A percentile compares a stretch with the other conserved stretches of the same genome.
Conservation (phyloP, 192 early-diverging fungal species). For the Phycomyces blakesleeanus region DNA sequence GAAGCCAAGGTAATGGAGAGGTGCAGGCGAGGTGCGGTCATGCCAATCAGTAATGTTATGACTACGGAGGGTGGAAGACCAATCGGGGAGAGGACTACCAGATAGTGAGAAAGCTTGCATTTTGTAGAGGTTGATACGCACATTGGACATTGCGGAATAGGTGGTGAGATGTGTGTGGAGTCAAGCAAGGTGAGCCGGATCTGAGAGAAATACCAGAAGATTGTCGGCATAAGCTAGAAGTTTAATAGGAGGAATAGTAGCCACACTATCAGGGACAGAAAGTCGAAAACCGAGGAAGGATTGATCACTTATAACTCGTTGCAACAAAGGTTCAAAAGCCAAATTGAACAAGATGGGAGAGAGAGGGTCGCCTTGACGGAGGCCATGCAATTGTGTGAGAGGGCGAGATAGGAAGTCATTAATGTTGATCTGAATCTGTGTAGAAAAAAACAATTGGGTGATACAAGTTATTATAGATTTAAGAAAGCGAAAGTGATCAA, state of each 20-base stretch:
- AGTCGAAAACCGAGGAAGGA: not conserved
- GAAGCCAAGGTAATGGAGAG: conserved; percentile 1
- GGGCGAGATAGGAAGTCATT: conserved; percentile 15
- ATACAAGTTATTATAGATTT: not conserved
- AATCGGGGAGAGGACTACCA: not conserved
- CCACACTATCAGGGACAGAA: not conserved
- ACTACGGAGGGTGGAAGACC: not conserved
- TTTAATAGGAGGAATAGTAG: not conserved
- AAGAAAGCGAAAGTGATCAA: conserved; percentile 5
- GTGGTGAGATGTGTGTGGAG: not conserved
- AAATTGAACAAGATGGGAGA: conserved; percentile 28
- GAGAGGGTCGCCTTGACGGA: conserved; percentile 35
- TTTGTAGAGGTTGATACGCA: conserved; percentile 18
- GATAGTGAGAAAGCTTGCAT: conserved; percentile 8
- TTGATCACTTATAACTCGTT: not conserved
- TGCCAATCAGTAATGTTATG: not conserved
- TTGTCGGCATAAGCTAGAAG: conserved; percentile 20
- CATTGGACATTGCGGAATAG: conserved; percentile 13
- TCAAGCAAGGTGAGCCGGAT: not conserved
- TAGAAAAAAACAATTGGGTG: conserved; percentile 2
- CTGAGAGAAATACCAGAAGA: conserved; percentile 2
- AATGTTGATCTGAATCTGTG: conserved; percentile 16
- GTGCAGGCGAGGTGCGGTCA: not conserved
- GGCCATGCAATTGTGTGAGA: conserved; percentile 19
- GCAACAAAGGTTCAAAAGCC: conserved; percentile 23